Evolutionary conservation across 768 basidiomycete species (phyloP).

Genomic region (Aureoboletus auriporus): DNA sequence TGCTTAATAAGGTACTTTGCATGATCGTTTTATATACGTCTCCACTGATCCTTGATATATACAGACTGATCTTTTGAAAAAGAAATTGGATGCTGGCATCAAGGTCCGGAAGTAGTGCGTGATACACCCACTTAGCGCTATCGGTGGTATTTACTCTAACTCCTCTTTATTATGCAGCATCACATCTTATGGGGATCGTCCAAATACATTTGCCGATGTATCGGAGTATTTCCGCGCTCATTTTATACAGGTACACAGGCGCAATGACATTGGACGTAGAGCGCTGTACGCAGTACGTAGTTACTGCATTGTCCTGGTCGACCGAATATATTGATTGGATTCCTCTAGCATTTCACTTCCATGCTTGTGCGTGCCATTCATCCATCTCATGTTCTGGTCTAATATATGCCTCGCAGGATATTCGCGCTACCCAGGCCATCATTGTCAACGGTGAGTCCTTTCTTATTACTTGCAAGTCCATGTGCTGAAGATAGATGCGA

Average conservation of each 20-base stretch:
- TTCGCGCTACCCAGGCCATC: conserved; percentile 62
- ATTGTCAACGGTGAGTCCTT: conserved; percentile 52
- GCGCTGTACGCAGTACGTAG: conserved; percentile 60
- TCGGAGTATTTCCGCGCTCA: conserved; percentile 83
- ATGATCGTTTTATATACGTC: conserved; percentile 1
- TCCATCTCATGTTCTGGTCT: neutral
- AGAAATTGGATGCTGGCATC: conserved; percentile 65
- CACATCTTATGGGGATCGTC: conserved; percentile 70
- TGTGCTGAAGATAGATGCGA: conserved; percentile 3
- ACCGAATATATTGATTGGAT: conserved; percentile 7
- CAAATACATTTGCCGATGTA: conserved; percentile 67
- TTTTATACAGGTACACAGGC: conserved; percentile 70
- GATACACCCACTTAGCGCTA: neutral
- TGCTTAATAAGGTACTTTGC: conserved; percentile 67
- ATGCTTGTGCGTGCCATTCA: conserved; percentile 49
- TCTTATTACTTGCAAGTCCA: neutral
- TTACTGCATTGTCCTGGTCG: neutral
- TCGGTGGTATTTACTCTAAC: neutral
- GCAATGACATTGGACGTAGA: conserved; percentile 56
- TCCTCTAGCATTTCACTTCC: conserved; percentile 58
- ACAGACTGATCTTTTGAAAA: conserved; percentile 67
- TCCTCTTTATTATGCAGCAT: conserved; percentile 42
- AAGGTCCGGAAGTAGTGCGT: conserved; percentile 76
- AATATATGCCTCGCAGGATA: conserved; percentile 41
- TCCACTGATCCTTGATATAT: conserved; percentile 7